Evolutionary conservation across 768 basidiomycete genomes (phyloP).

Genomic region (Grammothele lineata): DNA sequence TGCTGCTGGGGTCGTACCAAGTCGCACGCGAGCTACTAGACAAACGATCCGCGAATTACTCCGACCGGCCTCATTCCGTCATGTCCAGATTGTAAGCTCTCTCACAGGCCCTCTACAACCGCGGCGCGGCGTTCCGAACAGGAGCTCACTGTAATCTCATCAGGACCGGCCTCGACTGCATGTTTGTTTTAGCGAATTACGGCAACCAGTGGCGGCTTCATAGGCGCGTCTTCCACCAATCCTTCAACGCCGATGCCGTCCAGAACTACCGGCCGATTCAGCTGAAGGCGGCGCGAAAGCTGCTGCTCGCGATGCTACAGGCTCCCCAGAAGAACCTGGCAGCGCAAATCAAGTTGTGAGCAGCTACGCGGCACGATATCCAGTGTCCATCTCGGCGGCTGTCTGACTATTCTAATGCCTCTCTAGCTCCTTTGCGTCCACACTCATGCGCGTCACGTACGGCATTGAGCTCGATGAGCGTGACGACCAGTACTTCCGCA

Average conservation of each 20-base stretch:
- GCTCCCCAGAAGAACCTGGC: too few species aligned
- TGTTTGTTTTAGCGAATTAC: slow-evolving; percentile 13
- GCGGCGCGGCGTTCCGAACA: too few species aligned
- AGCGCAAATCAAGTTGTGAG: too few species aligned
- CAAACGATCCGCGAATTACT: slow-evolving; percentile 65
- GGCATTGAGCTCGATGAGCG: background rate
- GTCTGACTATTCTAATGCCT: too few species aligned
- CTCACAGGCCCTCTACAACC: too few species aligned
- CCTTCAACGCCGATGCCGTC: slow-evolving; percentile 20
- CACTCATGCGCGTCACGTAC: background rate
- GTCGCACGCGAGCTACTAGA: slow-evolving; percentile 63
- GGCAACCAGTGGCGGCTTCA: slow-evolving; percentile 7
- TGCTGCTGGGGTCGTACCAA: slow-evolving; percentile 62
- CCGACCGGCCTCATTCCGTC: slow-evolving; percentile 64
- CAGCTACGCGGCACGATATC: too few species aligned
- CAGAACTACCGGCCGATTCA: too few species aligned
- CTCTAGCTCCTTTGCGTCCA: background rate
- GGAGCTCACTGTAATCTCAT: too few species aligned
- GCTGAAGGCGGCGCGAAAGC: too few species aligned
- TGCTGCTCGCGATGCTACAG: too few species aligned
- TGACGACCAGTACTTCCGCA: background rate
- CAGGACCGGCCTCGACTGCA: slow-evolving; percentile 12
- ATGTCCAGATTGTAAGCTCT: slow-evolving; percentile 74
- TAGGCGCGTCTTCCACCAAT: slow-evolving; percentile 6
- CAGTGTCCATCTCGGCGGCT: too few species aligned